Percentiles rank a stretch among this genome's conserved stretches.
Evolutionary conservation across 345 rosid species (phyloP).

Genomic region (Salix koriyanagi): DNA sequence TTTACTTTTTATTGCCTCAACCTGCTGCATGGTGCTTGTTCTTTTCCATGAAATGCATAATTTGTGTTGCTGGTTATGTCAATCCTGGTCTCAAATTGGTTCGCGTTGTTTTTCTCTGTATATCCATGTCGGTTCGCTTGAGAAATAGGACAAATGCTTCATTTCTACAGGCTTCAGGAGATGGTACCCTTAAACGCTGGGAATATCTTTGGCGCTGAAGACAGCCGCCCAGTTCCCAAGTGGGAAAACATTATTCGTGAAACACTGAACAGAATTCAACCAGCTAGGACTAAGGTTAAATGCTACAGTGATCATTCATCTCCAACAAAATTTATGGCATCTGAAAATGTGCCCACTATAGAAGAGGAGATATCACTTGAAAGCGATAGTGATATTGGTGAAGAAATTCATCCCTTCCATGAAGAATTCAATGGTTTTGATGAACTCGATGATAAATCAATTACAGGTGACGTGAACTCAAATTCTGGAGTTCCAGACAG

Average conservation of each 20-base stretch:
- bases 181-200: conserved; percentile 93
- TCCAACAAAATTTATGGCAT: conserved; percentile 72
- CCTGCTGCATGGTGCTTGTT: background rate
- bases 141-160: conserved; percentile 16
- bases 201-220: conserved; percentile 92
- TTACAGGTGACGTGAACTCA: background rate
- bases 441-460: conserved; percentile 17
- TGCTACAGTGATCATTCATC: conserved; percentile 92
- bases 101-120: background rate
- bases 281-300: conserved; percentile 43
- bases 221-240: conserved; percentile 62
- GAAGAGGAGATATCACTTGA: conserved; percentile 69
- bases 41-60: background rate
- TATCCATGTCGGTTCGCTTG: background rate
- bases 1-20: background rate
- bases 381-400: conserved; percentile 74
- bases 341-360: conserved; percentile 53
- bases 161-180: conserved; percentile 68
- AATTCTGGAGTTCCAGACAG: conserved; percentile 3
- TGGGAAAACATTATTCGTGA: conserved; percentile 90
- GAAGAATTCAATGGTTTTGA: conserved; percentile 40
- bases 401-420: conserved; percentile 70
- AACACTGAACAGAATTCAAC: conserved; percentile 57
- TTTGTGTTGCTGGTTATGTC: background rate
- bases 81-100: background rate